These are phyloP conservation scores for Vaucheria bursata DNA, from an alignment of 352 stramenopile species.

Conservation along the genomic window DNA sequence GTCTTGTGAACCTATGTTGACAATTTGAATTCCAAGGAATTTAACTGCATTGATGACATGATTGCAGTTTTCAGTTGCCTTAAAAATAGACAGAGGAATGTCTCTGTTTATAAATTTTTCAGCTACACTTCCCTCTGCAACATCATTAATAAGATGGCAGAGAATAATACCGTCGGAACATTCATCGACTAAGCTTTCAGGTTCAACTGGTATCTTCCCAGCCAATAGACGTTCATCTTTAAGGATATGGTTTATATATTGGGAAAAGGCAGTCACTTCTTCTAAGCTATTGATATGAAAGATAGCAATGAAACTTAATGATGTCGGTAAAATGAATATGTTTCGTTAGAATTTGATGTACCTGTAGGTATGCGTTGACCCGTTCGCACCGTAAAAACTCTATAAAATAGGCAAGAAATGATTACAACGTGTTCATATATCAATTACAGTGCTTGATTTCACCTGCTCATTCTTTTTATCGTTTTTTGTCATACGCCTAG, in stretches of 20 bases:
- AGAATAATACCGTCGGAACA: background rate
- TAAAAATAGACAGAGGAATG: constrained; percentile 25
- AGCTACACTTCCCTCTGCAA: background rate
- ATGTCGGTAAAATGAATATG: too few relatives aligned
- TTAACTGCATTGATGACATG: constrained; percentile 20
- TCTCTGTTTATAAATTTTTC: background rate
- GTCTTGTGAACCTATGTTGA: constrained; percentile 33
- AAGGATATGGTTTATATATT: background rate
- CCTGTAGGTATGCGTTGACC: too few relatives aligned
- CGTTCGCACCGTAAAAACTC: too few relatives aligned
- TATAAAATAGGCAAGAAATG: too few relatives aligned
- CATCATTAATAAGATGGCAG: background rate
- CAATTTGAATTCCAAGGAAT: constrained; percentile 11
- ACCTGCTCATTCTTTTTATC: too few relatives aligned
- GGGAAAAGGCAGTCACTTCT: background rate
- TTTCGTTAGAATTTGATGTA: too few relatives aligned
- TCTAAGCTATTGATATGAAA: background rate
- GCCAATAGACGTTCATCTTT: background rate
- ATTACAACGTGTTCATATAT: too few relatives aligned
- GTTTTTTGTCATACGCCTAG: too few relatives aligned
- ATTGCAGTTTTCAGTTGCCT: constrained; percentile 37
- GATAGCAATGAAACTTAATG: too few relatives aligned
- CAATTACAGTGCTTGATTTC: too few relatives aligned
- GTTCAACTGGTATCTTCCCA: background rate
- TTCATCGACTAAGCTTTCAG: background rate